phyloP scores from a whole-genome alignment of 495 filamentous ascomycete genomes.

The Aspergillus ostianus region DNA sequence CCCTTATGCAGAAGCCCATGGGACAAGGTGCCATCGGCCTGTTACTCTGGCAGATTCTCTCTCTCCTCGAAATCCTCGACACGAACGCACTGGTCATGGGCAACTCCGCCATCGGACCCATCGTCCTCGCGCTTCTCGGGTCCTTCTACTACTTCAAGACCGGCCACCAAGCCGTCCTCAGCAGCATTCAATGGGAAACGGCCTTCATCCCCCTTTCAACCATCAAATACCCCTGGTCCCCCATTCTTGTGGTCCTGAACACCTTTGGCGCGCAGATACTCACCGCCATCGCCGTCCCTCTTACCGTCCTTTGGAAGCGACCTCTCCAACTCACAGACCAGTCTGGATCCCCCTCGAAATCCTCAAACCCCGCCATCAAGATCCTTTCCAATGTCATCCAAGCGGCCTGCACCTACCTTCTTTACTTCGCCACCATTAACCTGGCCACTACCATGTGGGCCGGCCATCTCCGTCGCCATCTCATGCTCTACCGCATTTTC shows the following conservation, averaged over 20 bases:
- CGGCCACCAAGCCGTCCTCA: constrained; percentile 87
- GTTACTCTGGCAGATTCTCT: constrained; percentile 79
- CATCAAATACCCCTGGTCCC: constrained; percentile 86
- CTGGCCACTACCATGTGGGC: constrained; percentile 87
- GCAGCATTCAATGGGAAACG: constrained; percentile 93
- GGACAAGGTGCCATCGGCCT: constrained; percentile 79
- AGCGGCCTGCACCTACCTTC: constrained; percentile 67
- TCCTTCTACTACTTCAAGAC: constrained; percentile 97
- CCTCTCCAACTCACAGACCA: constrained; percentile 41
- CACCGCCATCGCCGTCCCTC: constrained; percentile 71
- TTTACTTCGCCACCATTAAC: constrained; percentile 78
- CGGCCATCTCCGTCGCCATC: constrained; percentile 77
- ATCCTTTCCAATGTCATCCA: constrained; percentile 67
- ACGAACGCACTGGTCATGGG: constrained; percentile 60
- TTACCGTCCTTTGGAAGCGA: constrained; percentile 84
- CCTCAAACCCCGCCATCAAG: constrained; percentile 44
- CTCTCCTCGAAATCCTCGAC: constrained; percentile 84
- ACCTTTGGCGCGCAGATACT: constrained; percentile 87
- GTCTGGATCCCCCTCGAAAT: constrained; percentile 25
- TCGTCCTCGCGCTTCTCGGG: constrained; percentile 80
- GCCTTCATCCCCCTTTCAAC: constrained; percentile 86
- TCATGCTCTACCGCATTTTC: constrained; percentile 98
- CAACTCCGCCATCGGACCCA: constrained; percentile 74
- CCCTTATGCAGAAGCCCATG: constrained; percentile 92
- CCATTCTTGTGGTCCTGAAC: constrained; percentile 78